Conservation (phyloP, 1,284 basidiomycete genomes). For the Moesziomyces antarcticus region DNA sequence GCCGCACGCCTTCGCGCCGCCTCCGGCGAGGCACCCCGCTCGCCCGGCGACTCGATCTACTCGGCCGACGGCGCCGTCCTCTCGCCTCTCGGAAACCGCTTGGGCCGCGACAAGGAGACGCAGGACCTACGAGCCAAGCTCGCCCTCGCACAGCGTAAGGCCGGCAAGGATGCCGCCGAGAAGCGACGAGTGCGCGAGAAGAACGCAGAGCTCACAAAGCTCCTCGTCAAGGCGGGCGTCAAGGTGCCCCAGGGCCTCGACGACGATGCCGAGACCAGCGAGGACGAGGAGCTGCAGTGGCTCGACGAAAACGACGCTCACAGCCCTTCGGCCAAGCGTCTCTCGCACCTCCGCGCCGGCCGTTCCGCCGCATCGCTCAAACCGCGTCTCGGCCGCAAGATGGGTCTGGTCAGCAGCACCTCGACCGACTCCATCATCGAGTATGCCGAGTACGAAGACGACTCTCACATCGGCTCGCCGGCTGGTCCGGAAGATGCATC, state of each 20-base stretch:
- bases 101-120: slow-evolving; percentile 50
- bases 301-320: slow-evolving; percentile 29
- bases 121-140: slow-evolving; percentile 62
- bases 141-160: slow-evolving; percentile 58
- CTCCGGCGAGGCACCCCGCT: slow-evolving; percentile 36
- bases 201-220: slow-evolving; percentile 53
- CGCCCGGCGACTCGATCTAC: slow-evolving; percentile 44
- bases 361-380: slow-evolving; percentile 22
- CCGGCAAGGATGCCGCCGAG: slow-evolving; percentile 60
- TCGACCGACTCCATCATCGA: slow-evolving; percentile 52
- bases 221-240: slow-evolving; percentile 56
- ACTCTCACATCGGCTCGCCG: slow-evolving; percentile 24
- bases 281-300: slow-evolving; percentile 50
- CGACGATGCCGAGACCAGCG: slow-evolving; percentile 55
- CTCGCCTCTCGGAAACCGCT: slow-evolving; percentile 45
- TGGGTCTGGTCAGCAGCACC: slow-evolving; percentile 41
- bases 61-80: slow-evolving; percentile 42
- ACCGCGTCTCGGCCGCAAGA: slow-evolving; percentile 33
- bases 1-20: slow-evolving; percentile 37
- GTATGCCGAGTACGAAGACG: slow-evolving; percentile 41
- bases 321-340: slow-evolving; percentile 37
- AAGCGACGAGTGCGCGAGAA: slow-evolving; percentile 61
- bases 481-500: slow-evolving; percentile 38
- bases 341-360: slow-evolving; percentile 28
- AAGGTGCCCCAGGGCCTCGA: slow-evolving; percentile 48